A percentile compares a stretch with the other conserved stretches of the same genome.
phyloP scores from a whole-genome alignment of 2,329 filamentous ascomycete species.

The Stenocarpella maydis region DNA sequence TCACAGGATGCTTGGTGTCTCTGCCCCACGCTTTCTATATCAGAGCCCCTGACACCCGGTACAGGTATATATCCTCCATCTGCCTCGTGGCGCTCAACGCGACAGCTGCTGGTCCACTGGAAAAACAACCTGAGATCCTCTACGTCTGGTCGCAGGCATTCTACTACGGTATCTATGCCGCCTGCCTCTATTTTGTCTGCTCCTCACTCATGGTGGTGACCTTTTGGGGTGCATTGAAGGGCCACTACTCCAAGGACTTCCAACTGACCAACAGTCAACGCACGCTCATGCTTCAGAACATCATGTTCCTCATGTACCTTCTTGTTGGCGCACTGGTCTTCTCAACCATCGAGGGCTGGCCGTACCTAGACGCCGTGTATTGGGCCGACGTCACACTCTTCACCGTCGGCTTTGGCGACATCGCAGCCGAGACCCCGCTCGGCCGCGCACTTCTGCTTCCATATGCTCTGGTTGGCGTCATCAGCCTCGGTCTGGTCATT shows the following conservation, averaged over 20 bases:
- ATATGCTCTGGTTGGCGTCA: constrained; percentile 82
- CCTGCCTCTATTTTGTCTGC: constrained; percentile 80
- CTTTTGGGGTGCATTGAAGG: constrained; percentile 74
- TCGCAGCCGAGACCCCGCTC: constrained; percentile 56
- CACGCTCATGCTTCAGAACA: constrained; percentile 90
- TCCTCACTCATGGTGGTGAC: constrained; percentile 81
- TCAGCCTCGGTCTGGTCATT: constrained; percentile 85
- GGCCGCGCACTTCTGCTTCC: constrained; percentile 80
- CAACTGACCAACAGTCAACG: constrained; percentile 80
- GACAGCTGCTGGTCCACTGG: constrained; percentile 69
- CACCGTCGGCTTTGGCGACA: constrained; percentile 71
- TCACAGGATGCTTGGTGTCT: constrained; percentile 50
- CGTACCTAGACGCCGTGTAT: constrained; percentile 80
- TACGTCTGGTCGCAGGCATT: constrained; percentile 82
- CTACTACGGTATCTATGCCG: constrained; percentile 85
- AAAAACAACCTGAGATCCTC: constrained; percentile 50
- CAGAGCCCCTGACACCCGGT: constrained; percentile 46
- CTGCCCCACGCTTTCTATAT: background rate
- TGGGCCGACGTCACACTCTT: constrained; percentile 79
- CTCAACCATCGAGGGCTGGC: constrained; percentile 74
- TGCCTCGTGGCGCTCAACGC: constrained; percentile 72
- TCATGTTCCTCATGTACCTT: constrained; percentile 83
- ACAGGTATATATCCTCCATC: constrained; percentile 65
- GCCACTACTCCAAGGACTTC: constrained; percentile 82
- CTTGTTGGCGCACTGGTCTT: constrained; percentile 81